Evolutionary conservation across 1,284 basidiomycete species (phyloP).

Genomic region (Entoloma clypeatum): DNA sequence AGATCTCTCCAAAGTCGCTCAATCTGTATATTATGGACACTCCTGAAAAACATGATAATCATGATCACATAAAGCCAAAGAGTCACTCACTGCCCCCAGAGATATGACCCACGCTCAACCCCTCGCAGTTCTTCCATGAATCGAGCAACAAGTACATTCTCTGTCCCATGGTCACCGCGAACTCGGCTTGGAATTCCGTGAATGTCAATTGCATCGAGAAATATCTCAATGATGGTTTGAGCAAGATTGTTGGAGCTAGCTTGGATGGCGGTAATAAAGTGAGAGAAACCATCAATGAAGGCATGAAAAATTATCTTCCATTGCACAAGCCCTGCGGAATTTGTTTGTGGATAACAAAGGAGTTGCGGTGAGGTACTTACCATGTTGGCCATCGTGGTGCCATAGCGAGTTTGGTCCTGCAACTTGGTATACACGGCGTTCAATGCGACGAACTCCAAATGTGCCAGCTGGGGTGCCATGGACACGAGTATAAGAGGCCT

Average conservation of each 20-base stretch:
- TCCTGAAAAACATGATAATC: constrained; percentile 20
- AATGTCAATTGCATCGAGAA: neutral
- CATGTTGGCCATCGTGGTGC: constrained; percentile 31
- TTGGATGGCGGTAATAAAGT: constrained; percentile 25
- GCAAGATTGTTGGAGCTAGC: constrained; percentile 14
- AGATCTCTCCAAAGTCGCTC: constrained; percentile 36
- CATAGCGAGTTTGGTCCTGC: constrained; percentile 28
- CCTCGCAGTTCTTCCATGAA: constrained; percentile 27
- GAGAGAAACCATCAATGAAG: constrained; percentile 30
- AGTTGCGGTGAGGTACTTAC: constrained; percentile 10
- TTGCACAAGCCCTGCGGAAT: constrained; percentile 24
- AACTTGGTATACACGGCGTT: constrained; percentile 27
- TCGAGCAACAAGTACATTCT: constrained; percentile 29
- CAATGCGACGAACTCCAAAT: constrained; percentile 25
- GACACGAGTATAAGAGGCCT: constrained; percentile 19
- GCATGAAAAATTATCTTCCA: constrained; percentile 29
- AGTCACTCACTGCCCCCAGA: constrained; percentile 30
- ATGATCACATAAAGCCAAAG: neutral
- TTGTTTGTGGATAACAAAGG: neutral
- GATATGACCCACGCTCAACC: constrained; percentile 26
- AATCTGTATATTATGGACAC: constrained; percentile 29
- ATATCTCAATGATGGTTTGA: constrained; percentile 1
- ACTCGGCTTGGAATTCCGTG: constrained; percentile 2
- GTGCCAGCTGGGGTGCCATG: constrained; percentile 22
- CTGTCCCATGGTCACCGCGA: constrained; percentile 31